phyloP scores from a whole-genome alignment of 2,329 filamentous ascomycete genomes.

The Colletotrichum sp. region DNA sequence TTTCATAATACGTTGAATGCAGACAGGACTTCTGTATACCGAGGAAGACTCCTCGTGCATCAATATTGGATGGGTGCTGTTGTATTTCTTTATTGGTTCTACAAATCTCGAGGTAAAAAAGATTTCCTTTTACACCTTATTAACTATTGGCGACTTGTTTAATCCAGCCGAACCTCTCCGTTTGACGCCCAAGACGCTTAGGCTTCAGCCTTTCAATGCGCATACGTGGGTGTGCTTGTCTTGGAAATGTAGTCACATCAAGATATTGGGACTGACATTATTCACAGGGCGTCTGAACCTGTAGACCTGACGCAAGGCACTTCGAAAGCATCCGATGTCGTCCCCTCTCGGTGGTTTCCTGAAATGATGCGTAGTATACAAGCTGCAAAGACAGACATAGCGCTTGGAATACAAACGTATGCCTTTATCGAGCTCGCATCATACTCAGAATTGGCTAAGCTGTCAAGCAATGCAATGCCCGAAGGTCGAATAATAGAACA shows the following conservation, averaged over 20 bases:
- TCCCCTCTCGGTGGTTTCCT: not conserved
- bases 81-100: not conserved
- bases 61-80: no score
- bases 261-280: not conserved
- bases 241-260: rapidly evolving
- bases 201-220: not conserved
- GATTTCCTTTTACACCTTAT: no score
- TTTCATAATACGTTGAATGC: not conserved
- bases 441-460: no score
- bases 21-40: not conserved
- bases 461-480: not conserved
- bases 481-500: not conserved
- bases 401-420: no score
- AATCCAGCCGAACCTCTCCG: not conserved
- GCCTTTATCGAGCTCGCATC: no score
- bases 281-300: no score
- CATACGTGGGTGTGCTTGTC: rapidly evolving
- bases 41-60: no score
- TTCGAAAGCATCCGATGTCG: no score
- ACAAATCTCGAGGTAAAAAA: not conserved
- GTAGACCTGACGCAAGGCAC: no score
- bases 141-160: no score
- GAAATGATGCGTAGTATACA: not conserved
- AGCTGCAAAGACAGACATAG: rapidly evolving
- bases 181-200: not conserved